Evolutionary conservation across 2,329 filamentous ascomycete species (phyloP), one percentile per base, ranked within the genome.

Genomic region (Botrytis paeoniae): DNA sequence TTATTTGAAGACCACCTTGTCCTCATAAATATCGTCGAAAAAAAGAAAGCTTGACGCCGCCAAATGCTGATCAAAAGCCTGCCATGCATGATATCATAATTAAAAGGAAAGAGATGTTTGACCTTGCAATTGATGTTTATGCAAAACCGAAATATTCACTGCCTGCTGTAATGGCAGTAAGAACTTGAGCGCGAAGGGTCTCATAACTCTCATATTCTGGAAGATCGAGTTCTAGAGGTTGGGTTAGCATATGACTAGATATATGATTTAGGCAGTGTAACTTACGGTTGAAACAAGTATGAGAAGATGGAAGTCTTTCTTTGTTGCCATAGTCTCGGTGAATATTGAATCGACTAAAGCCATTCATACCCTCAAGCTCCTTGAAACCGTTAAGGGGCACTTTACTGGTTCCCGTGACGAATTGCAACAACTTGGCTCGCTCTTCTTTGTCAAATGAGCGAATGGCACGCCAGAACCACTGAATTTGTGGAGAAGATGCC

Each of bases 271-370:
- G 54, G 51, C 32, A 22, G 59, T 25, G 70, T 29, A 75, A 92
- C 93, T 92, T 89, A 97, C 94, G 96, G 83, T 99, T 99, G 85
- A 99, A 99, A 86, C 96, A 99, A 76, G 96, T 99, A 83, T 99
- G 97, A 79, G 95, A 97, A 79, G 93, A 97, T 73, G 96, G 96
- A 76, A 99, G 87, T 77, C 96, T 92, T 81, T 98, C 93, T 84
- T 98, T 98, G 86, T 92, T 95, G 79, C 95, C 95, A 83, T 97
- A 98, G 83, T 98, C 96, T 76, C 96, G 94, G 82, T 99, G 96
- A 76, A 99, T 98, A 82, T 98, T 99, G 90, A 99, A 99, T 77
- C 94, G 91, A 83, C 93, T 97, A 82, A 98, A 91, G 57, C 96
- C 96, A 81, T 99, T 98, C 96, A 99, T 99, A 77, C 96, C 97